A percentile compares a stretch with the other conserved stretches of the same genome.
phyloP scores from a whole-genome alignment of 2,329 filamentous ascomycete species.

The Pseudomassariella vexata region DNA sequence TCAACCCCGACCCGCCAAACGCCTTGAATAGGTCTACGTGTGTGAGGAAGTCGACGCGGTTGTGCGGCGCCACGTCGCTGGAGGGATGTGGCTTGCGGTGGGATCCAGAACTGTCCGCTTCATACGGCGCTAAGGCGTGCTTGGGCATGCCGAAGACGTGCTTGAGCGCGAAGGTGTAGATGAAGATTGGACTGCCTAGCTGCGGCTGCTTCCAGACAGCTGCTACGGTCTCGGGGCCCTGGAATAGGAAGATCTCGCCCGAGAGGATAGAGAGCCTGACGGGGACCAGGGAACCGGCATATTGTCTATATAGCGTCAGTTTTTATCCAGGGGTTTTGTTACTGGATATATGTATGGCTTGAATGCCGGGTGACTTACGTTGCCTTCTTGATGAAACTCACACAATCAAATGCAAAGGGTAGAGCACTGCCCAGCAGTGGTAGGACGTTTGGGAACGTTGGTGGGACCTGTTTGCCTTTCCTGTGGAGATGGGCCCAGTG shows the following conservation, averaged over 20 bases:
- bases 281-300: conserved; percentile 16
- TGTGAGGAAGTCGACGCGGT: conserved; percentile 17
- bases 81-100: conserved; percentile 12
- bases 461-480: conserved; percentile 8
- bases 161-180: conserved; percentile 22
- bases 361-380: too few relatives aligned
- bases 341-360: conserved; percentile 3
- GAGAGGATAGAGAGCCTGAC: conserved; percentile 16
- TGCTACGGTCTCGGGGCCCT: conserved; percentile 17
- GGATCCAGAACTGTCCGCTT: conserved; percentile 20
- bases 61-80: conserved; percentile 14
- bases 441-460: conserved; percentile 17
- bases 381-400: conserved; percentile 16
- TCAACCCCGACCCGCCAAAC: conserved; percentile 17
- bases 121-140: conserved; percentile 17
- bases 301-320: conserved; percentile 13
- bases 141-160: conserved; percentile 20
- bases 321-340: not conserved
- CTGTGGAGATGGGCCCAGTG: not conserved
- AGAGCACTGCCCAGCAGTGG: conserved; percentile 17
- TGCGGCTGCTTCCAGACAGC: conserved; percentile 18
- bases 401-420: conserved; percentile 14
- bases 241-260: conserved; percentile 17
- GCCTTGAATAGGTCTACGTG: conserved; percentile 13
- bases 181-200: conserved; percentile 19